A percentile compares a stretch with the other conserved stretches of the same genome.
Evolutionary conservation across 106 monocot genomes (phyloP).

Genomic region (Iris macrosiphon): DNA sequence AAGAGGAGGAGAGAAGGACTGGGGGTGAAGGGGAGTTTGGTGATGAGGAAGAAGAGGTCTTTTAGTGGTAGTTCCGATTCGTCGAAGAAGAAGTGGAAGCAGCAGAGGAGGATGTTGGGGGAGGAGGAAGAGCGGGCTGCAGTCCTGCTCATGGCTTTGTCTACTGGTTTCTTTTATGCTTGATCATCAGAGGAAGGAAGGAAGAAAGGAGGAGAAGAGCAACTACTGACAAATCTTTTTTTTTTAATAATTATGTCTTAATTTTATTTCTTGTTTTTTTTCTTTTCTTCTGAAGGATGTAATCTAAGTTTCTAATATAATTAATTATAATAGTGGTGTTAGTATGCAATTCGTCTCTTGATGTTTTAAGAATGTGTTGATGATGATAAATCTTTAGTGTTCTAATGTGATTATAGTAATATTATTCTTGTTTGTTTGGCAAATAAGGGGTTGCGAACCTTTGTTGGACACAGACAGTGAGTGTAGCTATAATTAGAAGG

Average conservation of each 20-base stretch:
- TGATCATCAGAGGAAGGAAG: not conserved
- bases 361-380: too few relatives aligned
- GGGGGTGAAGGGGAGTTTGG: constrained; percentile 15
- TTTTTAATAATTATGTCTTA: not conserved
- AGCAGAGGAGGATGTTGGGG: constrained; percentile 8
- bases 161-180: constrained; percentile 19
- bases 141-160: constrained; percentile 19
- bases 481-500: too few relatives aligned
- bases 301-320: too few relatives aligned
- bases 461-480: too few relatives aligned
- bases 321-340: too few relatives aligned
- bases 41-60: constrained; percentile 17
- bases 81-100: constrained; percentile 11
- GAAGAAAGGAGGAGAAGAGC: not conserved
- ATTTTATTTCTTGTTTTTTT: not conserved
- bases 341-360: too few relatives aligned
- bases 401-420: too few relatives aligned
- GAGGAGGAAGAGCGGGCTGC: constrained; percentile 22
- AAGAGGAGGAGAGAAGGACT: constrained; percentile 26
- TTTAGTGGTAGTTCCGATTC: too few relatives aligned
- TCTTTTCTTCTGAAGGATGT: too few relatives aligned
- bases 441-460: too few relatives aligned
- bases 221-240: not conserved
- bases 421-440: too few relatives aligned
- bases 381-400: too few relatives aligned